Evolutionary conservation across 2,329 filamentous ascomycete species (phyloP).

Genomic region (Pleochaeta shiraiana): DNA sequence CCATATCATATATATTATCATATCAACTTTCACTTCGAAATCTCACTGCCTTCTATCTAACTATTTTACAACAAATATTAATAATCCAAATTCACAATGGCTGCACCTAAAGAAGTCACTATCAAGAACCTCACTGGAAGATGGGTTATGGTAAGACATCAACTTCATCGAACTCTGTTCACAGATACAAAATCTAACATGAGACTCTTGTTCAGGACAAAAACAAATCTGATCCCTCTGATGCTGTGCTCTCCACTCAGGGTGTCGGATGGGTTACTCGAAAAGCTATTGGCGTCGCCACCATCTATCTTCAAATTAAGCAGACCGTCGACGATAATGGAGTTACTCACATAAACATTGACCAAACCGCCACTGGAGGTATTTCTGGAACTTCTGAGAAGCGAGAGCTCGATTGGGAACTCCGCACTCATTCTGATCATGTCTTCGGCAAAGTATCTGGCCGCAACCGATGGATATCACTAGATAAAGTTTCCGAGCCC

Average conservation of each 20-base stretch:
- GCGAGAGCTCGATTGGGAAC: constrained; percentile 32
- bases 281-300: constrained; percentile 35
- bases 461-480: constrained; percentile 21
- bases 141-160: constrained; percentile 30
- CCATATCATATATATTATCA: not conserved
- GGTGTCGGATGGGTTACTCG: constrained; percentile 34
- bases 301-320: constrained; percentile 26
- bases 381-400: constrained; percentile 35
- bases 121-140: constrained; percentile 29
- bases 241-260: constrained; percentile 36
- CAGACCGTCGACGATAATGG: constrained; percentile 23
- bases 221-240: constrained; percentile 32
- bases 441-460: constrained; percentile 39
- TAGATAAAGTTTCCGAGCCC: constrained; percentile 20
- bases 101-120: constrained; percentile 29
- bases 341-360: constrained; percentile 31
- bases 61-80: not conserved
- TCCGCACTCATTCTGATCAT: constrained; percentile 32
- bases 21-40: not conserved
- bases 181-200: not conserved
- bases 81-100: constrained; percentile 22
- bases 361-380: constrained; percentile 38
- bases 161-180: not conserved
- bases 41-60: not conserved
- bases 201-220: constrained; percentile 30